Evolutionary conservation across 2,329 filamentous ascomycete species (phyloP), one percentile per base, ranked within the genome.

Genomic region (Apiospora sp.): DNA sequence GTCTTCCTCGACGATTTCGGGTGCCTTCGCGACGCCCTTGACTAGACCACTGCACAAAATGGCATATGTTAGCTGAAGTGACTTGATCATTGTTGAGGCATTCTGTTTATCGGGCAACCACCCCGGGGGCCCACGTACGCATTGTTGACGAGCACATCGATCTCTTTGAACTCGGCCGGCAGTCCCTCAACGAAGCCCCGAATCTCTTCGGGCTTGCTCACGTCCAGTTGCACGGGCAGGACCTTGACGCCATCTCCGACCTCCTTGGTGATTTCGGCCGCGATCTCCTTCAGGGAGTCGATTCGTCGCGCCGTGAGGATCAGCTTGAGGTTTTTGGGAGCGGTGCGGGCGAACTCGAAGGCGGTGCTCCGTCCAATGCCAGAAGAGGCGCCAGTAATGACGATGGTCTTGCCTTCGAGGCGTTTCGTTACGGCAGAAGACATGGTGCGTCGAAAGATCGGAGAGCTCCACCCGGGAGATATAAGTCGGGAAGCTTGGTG

Each of bases 71-170:
- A n/a, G 41, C 24, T 12, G 22, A 54, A 4, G 30, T 6, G 13
- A 6, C 24, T 14, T 16, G 3, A 30, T 3, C 27, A 30, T 58
- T 30, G 16, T 7, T 27, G 30, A 16, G 5, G 8, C 7, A 41
- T 41, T 5, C 16, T 19, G 5, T 37, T 12, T n/a, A 27, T 43
- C 44, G 37, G 71, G 8, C 64, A 44, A 43, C 34, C 13, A n/a
- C 7, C 13, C 19, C 12, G 16, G 41, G 37, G 34, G 34, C 37
- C 41, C 27, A 87, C 92, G 82, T 83, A 97, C 94, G 96, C 96
- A 87, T 98, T 98, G 85, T 99, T 99, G 37, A 99, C 94, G 73
- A 99, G 85, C 3, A 98, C 89, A 81, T 98, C 90, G 75, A 98
- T 93, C 37, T 94, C 91, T 81, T 89, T 91, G 85, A 94, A 98